Evolutionary conservation across 192 early-diverging fungal genomes (phyloP), one percentile per base, ranked within the genome.

Genomic region (Gonapodya prolifera): DNA sequence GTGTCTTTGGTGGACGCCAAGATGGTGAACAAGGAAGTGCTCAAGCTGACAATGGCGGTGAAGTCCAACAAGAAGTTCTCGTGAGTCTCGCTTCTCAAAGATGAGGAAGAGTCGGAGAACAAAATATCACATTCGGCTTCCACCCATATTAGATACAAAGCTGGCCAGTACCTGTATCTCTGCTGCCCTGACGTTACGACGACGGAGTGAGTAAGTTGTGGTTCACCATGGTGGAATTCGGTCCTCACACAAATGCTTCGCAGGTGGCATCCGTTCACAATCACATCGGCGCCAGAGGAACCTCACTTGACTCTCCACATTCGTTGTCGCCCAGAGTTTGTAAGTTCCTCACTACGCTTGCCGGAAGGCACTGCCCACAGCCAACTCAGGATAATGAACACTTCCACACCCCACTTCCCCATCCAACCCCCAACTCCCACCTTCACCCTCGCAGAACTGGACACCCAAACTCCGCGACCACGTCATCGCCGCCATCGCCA

Each of bases 91-190:
- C 8, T 23, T 23, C 45, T n/a, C n/a, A n/a, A n/a, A n/a, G n/a
- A n/a, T n/a, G n/a, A n/a, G n/a, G n/a, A n/a, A n/a, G n/a, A n/a
- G n/a, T n/a, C n/a, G n/a, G n/a, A n/a, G n/a, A n/a, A 16, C 45
- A 61, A 61, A 61, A 61, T 16, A 16, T 23, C 92, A 92, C 80
- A 88, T 93, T 80, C 86, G 85, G 77, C 93, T 92, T 83, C 85
- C 87, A 30, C 79, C 82, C 1, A 87, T 84, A 30, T 84, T 84
- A 71, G 81, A 83, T 34, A 84, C 87, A 81, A 87, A 78, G 87
- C 93, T 29, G 93, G 93, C 32, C 93, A 94, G 85, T 94, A 94
- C 79, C 89, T 94, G 45, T 94, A 91, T 77, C 45, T 94, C 36
- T 87, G 83, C 81, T 92, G 91, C 73, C 93, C 93, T 0, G 91